Evolutionary conservation across 805 yeast genomes (phyloP).

Genomic region (Saccharomyces kudriavzevii): DNA sequence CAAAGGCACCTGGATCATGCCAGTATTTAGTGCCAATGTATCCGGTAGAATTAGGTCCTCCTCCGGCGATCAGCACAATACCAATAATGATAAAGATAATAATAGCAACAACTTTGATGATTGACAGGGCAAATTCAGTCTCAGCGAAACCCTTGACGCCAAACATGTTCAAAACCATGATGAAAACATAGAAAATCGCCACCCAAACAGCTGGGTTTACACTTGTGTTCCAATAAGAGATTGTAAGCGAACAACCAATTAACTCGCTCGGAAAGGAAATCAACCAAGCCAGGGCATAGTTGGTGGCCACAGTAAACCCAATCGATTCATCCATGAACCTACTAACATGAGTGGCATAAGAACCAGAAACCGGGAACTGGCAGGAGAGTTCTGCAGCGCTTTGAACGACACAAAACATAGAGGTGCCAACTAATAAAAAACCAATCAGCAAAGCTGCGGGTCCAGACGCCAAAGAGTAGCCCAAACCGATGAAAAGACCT

Average conservation of each 20-base stretch:
- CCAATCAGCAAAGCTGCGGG: constrained; percentile 25
- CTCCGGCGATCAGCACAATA: constrained; percentile 37
- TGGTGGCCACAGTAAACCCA: constrained; percentile 56
- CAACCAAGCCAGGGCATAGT: constrained; percentile 45
- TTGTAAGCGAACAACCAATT: constrained; percentile 44
- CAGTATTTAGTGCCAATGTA: constrained; percentile 35
- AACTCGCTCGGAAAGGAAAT: constrained; percentile 46
- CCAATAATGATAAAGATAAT: constrained; percentile 44
- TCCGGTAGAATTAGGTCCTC: constrained; percentile 38
- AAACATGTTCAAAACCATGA: constrained; percentile 40
- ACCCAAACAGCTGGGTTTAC: too few species aligned
- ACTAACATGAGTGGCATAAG: constrained; percentile 49
- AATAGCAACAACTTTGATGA: constrained; percentile 37
- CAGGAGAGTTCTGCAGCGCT: constrained; percentile 41
- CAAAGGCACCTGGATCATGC: too few species aligned
- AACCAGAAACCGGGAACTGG: constrained; percentile 44
- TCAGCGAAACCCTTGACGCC: constrained; percentile 45
- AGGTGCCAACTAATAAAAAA: constrained; percentile 20
- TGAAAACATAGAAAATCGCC: constrained; percentile 26
- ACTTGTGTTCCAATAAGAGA: constrained; percentile 35
- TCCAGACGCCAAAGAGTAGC: constrained; percentile 19
- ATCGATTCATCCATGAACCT: constrained; percentile 49
- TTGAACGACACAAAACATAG: constrained; percentile 25
- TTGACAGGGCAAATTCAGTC: constrained; percentile 40
- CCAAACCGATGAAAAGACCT: constrained; percentile 11